A percentile compares a stretch with the other conserved stretches of the same genome.
Evolutionary conservation across 768 basidiomycete species (phyloP).

Genomic region (Amanita inopinata): DNA sequence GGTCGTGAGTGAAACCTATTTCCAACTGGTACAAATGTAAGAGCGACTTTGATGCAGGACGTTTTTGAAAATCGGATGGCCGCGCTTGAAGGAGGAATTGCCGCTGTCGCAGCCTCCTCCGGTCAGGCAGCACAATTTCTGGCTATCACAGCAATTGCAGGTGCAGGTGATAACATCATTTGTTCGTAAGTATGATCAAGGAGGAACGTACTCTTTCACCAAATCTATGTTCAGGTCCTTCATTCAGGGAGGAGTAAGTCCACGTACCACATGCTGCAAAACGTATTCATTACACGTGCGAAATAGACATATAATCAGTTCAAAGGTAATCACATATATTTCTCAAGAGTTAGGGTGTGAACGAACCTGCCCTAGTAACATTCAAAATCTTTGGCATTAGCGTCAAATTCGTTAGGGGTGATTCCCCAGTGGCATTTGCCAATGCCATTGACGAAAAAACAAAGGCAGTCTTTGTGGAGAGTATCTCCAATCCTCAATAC

Average conservation of each 20-base stretch:
- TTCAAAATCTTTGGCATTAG: slow-evolving; percentile 61
- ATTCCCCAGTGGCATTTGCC: slow-evolving; percentile 46
- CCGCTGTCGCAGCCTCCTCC: slow-evolving; percentile 64
- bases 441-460: slow-evolving; percentile 70
- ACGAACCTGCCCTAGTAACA: slow-evolving; percentile 33
- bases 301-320: slow-evolving; percentile 62
- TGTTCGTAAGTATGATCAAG: slow-evolving; percentile 59
- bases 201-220: too few relatives aligned
- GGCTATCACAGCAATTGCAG: slow-evolving; percentile 50
- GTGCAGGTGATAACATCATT: slow-evolving; percentile 70
- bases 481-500: slow-evolving; percentile 71
- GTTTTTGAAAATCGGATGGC: slow-evolving; percentile 76
- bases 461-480: slow-evolving; percentile 68
- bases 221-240: slow-evolving; percentile 31
- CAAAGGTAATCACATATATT: slow-evolving; percentile 34
- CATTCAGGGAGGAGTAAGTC: slow-evolving; percentile 61
- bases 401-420: slow-evolving; percentile 51
- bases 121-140: slow-evolving; percentile 76
- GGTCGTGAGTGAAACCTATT: slow-evolving; percentile 46
- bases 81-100: slow-evolving; percentile 70
- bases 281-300: background rate
- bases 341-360: background rate
- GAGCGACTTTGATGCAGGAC: slow-evolving; percentile 38
- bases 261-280: background rate
- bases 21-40: too few relatives aligned